Percentiles rank a stretch among this genome's conserved stretches.
phyloP scores from a whole-genome alignment of 2,329 filamentous ascomycete species.

The Curvularia hawaiiensis region DNA sequence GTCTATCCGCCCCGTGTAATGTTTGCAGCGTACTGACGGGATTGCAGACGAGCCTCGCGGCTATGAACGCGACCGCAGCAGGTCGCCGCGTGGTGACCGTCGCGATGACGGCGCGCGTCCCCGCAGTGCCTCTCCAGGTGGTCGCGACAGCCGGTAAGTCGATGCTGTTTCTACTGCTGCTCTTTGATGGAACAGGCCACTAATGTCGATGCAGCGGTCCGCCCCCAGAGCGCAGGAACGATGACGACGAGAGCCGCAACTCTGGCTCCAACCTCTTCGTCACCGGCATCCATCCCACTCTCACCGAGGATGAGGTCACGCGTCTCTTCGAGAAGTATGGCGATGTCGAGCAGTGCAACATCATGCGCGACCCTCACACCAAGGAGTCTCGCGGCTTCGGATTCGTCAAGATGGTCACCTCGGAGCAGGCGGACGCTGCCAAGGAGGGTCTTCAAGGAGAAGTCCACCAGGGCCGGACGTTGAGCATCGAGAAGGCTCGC shows the following conservation, averaged over 20 bases:
- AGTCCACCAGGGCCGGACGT: slow-evolving; percentile 88
- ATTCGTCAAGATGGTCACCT: slow-evolving; percentile 98
- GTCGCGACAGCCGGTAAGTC: slow-evolving; percentile 53
- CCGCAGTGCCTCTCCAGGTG: slow-evolving; percentile 69
- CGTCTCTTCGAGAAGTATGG: slow-evolving; percentile 99
- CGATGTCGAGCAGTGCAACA: slow-evolving; percentile 98
- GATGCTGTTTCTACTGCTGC: background rate
- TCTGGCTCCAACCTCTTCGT: slow-evolving; percentile 98
- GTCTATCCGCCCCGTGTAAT: slow-evolving; percentile 30
- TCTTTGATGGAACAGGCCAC: slow-evolving; percentile 12
- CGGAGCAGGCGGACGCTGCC: slow-evolving; percentile 93
- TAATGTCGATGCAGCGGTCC: slow-evolving; percentile 51
- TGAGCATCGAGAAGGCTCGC: slow-evolving; percentile 99
- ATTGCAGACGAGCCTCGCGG: slow-evolving; percentile 61
- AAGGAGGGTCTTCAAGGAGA: slow-evolving; percentile 96
- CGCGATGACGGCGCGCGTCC: slow-evolving; percentile 61
- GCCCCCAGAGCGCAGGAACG: slow-evolving; percentile 56
- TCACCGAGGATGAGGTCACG: slow-evolving; percentile 87
- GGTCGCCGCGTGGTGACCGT: slow-evolving; percentile 64
- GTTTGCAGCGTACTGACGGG: slow-evolving; percentile 27
- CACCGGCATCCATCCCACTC: slow-evolving; percentile 92
- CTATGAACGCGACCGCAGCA: slow-evolving; percentile 69
- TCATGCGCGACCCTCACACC: slow-evolving; percentile 98
- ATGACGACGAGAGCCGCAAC: slow-evolving; percentile 86
- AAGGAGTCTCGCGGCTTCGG: slow-evolving; percentile 99